phyloP scores from a whole-genome alignment of 2,329 filamentous ascomycete species.

The Parasarocladium wereldwijsianum region DNA sequence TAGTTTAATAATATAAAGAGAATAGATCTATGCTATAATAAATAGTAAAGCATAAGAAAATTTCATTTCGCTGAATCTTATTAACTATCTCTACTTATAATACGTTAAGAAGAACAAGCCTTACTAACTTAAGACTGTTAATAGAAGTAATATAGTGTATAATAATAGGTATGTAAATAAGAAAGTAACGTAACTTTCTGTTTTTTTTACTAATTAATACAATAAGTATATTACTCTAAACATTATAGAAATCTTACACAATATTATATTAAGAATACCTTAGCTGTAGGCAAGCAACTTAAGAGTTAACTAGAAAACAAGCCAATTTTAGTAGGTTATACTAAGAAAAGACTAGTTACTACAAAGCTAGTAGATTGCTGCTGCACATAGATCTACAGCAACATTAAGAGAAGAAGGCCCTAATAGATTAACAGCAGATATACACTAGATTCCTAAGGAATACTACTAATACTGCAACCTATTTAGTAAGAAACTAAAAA shows the following conservation, averaged over 20 bases:
- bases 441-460: constrained; percentile 7
- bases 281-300: constrained; percentile 1
- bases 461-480: constrained; percentile 8
- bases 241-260: constrained; percentile 2
- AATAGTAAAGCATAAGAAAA: neutral
- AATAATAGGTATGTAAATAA: constrained; percentile 2
- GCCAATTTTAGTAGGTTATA: constrained; percentile 2
- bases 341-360: constrained; percentile 2
- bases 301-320: constrained; percentile 2
- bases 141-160: constrained; percentile 4
- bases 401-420: constrained; percentile 4
- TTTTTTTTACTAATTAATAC: neutral
- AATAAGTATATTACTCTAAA: neutral
- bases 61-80: constrained; percentile 1
- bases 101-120: constrained; percentile 1
- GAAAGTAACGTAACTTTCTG: neutral
- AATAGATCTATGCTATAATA: neutral
- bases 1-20: neutral
- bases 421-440: constrained; percentile 4
- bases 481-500: constrained; percentile 8
- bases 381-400: constrained; percentile 4
- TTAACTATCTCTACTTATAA: neutral
- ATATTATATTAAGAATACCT: constrained; percentile 3
- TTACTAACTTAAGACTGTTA: constrained; percentile 1
- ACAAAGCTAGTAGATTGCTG: neutral